Evolutionary conservation across 768 basidiomycete species (phyloP), one percentile per base, ranked within the genome.

Genomic region (Russula lepida): DNA sequence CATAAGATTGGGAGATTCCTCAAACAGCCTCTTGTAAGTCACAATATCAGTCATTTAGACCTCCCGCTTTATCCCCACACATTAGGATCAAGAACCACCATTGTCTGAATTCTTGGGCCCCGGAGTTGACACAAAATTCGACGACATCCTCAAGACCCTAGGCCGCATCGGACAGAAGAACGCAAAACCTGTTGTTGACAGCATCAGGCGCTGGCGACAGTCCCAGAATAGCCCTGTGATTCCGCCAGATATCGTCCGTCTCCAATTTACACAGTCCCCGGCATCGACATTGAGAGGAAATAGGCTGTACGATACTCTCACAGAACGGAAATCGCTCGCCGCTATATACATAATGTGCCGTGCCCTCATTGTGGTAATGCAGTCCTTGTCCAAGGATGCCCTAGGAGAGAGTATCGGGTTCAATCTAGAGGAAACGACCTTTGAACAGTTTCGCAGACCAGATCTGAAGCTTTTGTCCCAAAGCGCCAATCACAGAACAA

Each of bases 311-410:
- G 84, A 86, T 59, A 72, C 79, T 19, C 71, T 86, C 48, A 80
- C 78, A 58, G 89, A 89, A 70, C 84, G 87, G 32, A 85, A 86
- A 70, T 82, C 84, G n/a, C 78, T 95, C 4, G 87, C 91, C 6
- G 84, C 91, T 0, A 87, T 89, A 41, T 95, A 93, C 70, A 84
- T 98, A 69, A 87, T 92, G 84, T 94, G 91, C 69, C 83, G 93
- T 54, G 86, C 89, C 4, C 78, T 95, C 21, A 85, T 92, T 28
- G 84, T 82, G 2, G 82, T 94, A 13, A 79, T 95, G 57, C 82
- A 85, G 41, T 77, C 81, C 19, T 78, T 90, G 28, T 78, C 86
- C 1, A 87, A 86, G 68, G 90, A 92, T 65, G 84, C 85, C 2
- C 76, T 95, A 4, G 87, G 86, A 15, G 90, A 94, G 47, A 74